Evolutionary conservation across 345 rosid species (phyloP).

Genomic region (Theobroma cacao): DNA sequence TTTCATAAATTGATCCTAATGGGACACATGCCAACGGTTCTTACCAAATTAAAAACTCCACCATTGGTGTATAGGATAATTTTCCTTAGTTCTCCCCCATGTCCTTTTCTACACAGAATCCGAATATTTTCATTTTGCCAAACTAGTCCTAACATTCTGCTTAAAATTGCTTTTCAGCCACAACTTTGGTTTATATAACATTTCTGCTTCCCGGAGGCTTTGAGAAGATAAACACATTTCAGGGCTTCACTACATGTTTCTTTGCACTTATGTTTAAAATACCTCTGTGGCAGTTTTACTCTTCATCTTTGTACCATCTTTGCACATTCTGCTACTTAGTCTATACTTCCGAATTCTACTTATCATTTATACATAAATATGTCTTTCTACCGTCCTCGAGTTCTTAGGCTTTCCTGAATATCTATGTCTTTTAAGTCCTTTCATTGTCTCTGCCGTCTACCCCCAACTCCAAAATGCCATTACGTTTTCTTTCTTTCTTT

Average conservation of each 20-base stretch:
- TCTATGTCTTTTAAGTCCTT: background rate
- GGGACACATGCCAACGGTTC: too few species aligned
- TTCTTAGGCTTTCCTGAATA: background rate
- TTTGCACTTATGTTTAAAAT: constrained; percentile 9
- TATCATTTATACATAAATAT: background rate
- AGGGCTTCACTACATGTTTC: constrained; percentile 6
- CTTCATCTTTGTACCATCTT: constrained; percentile 19
- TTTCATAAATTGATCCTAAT: too few species aligned
- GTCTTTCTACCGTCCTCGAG: background rate
- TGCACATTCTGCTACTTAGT: background rate
- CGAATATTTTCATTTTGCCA: background rate
- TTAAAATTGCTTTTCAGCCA: constrained; percentile 6
- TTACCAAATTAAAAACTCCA: too few species aligned
- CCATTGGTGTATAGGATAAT: too few species aligned
- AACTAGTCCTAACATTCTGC: constrained; percentile 12
- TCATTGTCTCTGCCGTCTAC: background rate
- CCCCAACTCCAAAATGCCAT: background rate
- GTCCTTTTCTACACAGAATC: background rate
- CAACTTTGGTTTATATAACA: constrained; percentile 5
- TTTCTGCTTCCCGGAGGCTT: background rate
- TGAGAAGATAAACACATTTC: background rate
- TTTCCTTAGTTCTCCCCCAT: background rate
- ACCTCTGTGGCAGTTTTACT: constrained; percentile 7
- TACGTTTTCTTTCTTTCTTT: background rate
- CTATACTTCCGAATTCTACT: background rate